Evolutionary conservation across 306 rosid species (phyloP).

Genomic region (Vigna unguiculata): DNA sequence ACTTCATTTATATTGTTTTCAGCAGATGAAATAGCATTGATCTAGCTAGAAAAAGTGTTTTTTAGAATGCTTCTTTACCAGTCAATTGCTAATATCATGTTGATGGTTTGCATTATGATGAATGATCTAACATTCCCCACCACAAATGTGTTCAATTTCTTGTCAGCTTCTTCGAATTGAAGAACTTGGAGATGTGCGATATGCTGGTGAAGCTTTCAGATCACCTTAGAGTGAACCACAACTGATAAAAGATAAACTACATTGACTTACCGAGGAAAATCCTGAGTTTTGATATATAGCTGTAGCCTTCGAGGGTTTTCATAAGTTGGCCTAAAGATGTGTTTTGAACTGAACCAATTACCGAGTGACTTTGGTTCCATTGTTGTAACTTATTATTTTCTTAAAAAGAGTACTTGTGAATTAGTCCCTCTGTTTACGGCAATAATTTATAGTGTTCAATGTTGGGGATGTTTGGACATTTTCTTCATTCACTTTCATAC

Average conservation of each 20-base stretch:
- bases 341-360: slow-evolving; percentile 40
- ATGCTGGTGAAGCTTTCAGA: slow-evolving; percentile 94
- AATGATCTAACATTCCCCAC: slow-evolving; percentile 27
- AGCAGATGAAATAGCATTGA: background rate
- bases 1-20: background rate
- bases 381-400: background rate
- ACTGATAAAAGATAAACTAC: slow-evolving; percentile 3
- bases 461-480: no score
- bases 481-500: no score
- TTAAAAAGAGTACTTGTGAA: background rate
- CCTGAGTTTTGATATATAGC: slow-evolving; percentile 40
- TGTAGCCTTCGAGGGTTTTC: slow-evolving; percentile 31
- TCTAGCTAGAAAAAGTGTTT: background rate
- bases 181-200: slow-evolving; percentile 88
- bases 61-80: background rate
- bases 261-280: slow-evolving; percentile 33
- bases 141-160: slow-evolving; percentile 30
- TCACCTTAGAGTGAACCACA: slow-evolving; percentile 59
- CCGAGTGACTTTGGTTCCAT: background rate
- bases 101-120: background rate
- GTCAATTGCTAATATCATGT: slow-evolving; percentile 4
- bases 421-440: background rate
- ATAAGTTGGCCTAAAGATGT: slow-evolving; percentile 24
- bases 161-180: slow-evolving; percentile 98
- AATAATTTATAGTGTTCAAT: background rate